A percentile compares a stretch with the other conserved stretches of the same genome.
Evolutionary conservation across 305 asterid species (phyloP).

Genomic region (Solanum aculeatissimum): DNA sequence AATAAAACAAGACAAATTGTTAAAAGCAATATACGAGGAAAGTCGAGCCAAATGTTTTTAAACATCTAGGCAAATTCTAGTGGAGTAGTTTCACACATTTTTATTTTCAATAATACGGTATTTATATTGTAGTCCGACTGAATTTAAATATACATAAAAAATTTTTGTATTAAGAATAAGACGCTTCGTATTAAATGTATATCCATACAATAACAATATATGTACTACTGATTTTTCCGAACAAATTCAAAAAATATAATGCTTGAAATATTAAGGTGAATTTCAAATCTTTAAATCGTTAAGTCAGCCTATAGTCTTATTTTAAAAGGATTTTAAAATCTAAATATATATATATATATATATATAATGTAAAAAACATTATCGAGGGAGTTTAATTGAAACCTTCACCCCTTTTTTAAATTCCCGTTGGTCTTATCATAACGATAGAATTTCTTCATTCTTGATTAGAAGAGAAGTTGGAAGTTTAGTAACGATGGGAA

Average conservation of each 20-base stretch:
- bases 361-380: background rate
- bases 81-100: background rate
- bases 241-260: too few relatives aligned
- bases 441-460: background rate
- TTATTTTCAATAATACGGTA: accelerated
- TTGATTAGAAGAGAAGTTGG: background rate
- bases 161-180: accelerated
- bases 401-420: background rate
- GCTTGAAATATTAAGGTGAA: too few relatives aligned
- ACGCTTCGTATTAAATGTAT: background rate
- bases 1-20: background rate
- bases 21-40: background rate
- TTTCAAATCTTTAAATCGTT: too few relatives aligned
- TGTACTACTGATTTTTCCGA: too few relatives aligned
- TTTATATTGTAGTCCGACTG: accelerated
- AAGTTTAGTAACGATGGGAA: background rate
- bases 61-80: background rate
- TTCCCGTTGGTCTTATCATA: accelerated
- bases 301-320: background rate
- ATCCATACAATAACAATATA: too few relatives aligned
- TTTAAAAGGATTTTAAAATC: accelerated
- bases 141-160: accelerated
- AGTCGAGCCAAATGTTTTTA: background rate
- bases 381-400: background rate
- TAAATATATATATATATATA: background rate